Percentiles rank a stretch among this genome's conserved stretches.
Evolutionary conservation across 2,329 filamentous ascomycete genomes (phyloP).

Genomic region (Hyphodiscus sp.): DNA sequence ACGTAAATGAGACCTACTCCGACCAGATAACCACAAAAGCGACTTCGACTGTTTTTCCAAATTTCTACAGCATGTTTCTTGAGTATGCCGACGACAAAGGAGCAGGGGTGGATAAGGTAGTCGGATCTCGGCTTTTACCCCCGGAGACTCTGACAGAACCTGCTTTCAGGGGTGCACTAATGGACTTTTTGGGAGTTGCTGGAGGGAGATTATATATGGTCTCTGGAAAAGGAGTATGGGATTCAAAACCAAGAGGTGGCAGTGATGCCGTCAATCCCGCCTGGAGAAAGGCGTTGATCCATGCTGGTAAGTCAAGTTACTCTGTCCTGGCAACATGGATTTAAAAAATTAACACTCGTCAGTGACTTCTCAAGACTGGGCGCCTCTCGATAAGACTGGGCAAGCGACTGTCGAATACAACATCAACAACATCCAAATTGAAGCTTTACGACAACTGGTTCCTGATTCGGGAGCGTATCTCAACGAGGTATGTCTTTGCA

Average conservation of each 20-base stretch:
- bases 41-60: slow-evolving; percentile 1
- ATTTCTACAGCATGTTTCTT: neutral
- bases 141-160: slow-evolving; percentile 31
- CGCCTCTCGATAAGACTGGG: neutral
- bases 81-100: slow-evolving; percentile 23
- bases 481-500: slow-evolving; percentile 4
- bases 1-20: slow-evolving; percentile 32
- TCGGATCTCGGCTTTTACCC: slow-evolving; percentile 40
- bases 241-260: slow-evolving; percentile 36
- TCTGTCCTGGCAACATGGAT: slow-evolving; percentile 16
- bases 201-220: slow-evolving; percentile 30
- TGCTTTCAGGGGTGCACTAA: slow-evolving; percentile 24
- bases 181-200: slow-evolving; percentile 32
- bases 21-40: slow-evolving; percentile 28
- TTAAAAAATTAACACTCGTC: neutral
- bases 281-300: slow-evolving; percentile 41
- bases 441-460: slow-evolving; percentile 7
- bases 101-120: slow-evolving; percentile 32
- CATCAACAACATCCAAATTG: slow-evolving; percentile 3
- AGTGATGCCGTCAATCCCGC: slow-evolving; percentile 43
- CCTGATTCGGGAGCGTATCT: slow-evolving; percentile 15
- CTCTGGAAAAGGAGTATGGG: slow-evolving; percentile 37
- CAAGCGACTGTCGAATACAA: neutral
- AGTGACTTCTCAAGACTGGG: slow-evolving; percentile 1
- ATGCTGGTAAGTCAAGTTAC: slow-evolving; percentile 28